Conservation (phyloP, 345 rosid genomes). For the Eucalyptus coolabah region DNA sequence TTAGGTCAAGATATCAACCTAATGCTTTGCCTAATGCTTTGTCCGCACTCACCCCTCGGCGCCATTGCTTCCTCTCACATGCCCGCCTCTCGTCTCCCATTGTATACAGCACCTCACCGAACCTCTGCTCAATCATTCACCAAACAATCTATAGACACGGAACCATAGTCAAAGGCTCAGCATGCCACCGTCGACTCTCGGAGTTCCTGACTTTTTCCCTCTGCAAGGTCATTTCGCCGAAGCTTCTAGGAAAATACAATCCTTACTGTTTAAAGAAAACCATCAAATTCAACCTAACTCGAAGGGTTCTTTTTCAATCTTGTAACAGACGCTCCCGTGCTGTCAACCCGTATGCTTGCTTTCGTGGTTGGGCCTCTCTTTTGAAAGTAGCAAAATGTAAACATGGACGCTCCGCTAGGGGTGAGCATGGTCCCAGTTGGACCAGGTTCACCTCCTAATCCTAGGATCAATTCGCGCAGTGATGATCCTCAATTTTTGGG, state of each 20-base stretch:
- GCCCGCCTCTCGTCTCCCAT: too few species aligned
- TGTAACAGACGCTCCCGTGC: not conserved
- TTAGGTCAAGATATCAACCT: not conserved
- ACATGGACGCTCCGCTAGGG: not conserved
- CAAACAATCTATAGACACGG: not conserved
- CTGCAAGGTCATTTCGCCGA: not conserved
- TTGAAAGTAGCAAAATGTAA: not conserved
- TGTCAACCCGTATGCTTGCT: not conserved
- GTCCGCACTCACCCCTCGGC: not conserved
- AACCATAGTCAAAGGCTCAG: not conserved
- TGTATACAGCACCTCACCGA: not conserved
- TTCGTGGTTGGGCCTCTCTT: not conserved
- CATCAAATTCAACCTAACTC: not conserved
- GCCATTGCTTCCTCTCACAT: not conserved
- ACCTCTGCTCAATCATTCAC: not conserved
- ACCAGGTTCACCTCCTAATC: too few species aligned
- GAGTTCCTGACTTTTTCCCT: not conserved
- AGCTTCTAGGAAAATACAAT: not conserved
- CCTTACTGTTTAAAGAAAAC: not conserved
- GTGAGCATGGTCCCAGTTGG: too few species aligned
- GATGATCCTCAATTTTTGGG: too few species aligned
- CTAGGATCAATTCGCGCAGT: rapidly evolving
- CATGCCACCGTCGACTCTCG: not conserved
- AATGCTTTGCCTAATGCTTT: not conserved
- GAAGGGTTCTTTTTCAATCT: not conserved